A percentile compares a stretch with the other conserved stretches of the same genome.
Conservation (phyloP, 2,329 filamentous ascomycete genomes). For the Gaeumannomyces sp. region DNA sequence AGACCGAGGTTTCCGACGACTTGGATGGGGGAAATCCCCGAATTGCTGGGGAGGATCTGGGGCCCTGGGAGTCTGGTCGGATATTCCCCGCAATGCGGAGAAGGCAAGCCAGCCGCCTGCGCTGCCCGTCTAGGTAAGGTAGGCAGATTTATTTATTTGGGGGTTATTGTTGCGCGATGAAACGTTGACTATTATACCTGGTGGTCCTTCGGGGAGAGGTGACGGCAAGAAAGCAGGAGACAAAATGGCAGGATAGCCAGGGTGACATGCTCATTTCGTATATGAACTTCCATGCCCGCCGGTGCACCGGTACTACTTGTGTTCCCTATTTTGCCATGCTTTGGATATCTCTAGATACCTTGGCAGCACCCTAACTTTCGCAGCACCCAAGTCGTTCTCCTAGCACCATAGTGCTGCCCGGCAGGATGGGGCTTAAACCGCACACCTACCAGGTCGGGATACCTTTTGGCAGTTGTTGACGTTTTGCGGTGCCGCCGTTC, state of each 20-base stretch:
- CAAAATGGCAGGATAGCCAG: background rate
- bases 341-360: background rate
- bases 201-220: background rate
- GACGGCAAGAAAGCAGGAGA: background rate
- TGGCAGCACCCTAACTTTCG: background rate
- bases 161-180: background rate
- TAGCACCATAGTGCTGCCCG: background rate
- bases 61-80: background rate
- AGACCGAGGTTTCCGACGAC: background rate
- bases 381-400: too few species aligned
- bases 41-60: background rate
- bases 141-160: too few species aligned
- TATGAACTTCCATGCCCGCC: background rate
- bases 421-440: constrained; percentile 4
- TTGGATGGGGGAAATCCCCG: background rate
- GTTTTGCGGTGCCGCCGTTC: background rate
- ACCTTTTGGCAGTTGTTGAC: background rate
- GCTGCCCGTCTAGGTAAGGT: too few species aligned
- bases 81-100: background rate
- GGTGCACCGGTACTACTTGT: too few species aligned
- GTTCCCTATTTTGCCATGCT: background rate
- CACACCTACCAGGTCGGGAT: constrained; percentile 6
- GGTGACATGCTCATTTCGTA: background rate
- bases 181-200: background rate
- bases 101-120: background rate